Evolutionary conservation across 164 flowering plant species (phyloP), one percentile per base, ranked within the genome.

Genomic region (Euptelea pleiosperma): DNA sequence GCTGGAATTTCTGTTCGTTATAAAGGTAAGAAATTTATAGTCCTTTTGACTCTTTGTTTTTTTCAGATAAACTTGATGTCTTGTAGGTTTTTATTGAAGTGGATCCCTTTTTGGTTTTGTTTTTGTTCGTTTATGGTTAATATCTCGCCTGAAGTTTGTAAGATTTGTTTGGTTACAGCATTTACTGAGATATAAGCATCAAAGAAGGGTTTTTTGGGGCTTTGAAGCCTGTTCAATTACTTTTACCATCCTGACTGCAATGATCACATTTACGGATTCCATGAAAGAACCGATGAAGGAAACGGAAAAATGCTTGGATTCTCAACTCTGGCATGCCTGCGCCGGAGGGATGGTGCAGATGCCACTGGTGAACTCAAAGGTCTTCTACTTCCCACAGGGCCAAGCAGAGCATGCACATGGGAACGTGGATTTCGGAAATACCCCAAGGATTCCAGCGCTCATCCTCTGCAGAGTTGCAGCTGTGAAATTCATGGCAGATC

Each of bases 301-400:
- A 55, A 31, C 35, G 14, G 91, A 84, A 75, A 86, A 75, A 61
- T 66, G 82, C 62, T 70, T 92, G 70, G 98, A 91, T 72, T 78
- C 96, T 56, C 88, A 89, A 61, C 78, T 92, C 35, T 92, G 98
- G 98, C 97, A 92, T 42, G 97, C 97, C 35, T 92, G 98, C 49
- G 97, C 96, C 0, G 98, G 98, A 12, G 87, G 89, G 12, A 89
- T 87, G 97, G 91, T 87, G n/a, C 91, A 86, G 65, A 86, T 90
- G 83, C 97, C 98, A 2, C 52, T 66, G n/a, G 65, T 82, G 19
- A 78, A 81, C 70, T 79, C 96, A 24, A 79, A 61, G 54, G 91
- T 93, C 8, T 79, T 78, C 67, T 89, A 93, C 73, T 93, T 90
- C 58, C 94, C 98, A 3, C 97, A 93, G 54, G 98, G 98, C 24